A percentile compares a stretch with the other conserved stretches of the same genome.
These are phyloP conservation scores for Mortierella sp. DNA, from an alignment of 371 early-diverging fungal species.

Conservation along the genomic window DNA sequence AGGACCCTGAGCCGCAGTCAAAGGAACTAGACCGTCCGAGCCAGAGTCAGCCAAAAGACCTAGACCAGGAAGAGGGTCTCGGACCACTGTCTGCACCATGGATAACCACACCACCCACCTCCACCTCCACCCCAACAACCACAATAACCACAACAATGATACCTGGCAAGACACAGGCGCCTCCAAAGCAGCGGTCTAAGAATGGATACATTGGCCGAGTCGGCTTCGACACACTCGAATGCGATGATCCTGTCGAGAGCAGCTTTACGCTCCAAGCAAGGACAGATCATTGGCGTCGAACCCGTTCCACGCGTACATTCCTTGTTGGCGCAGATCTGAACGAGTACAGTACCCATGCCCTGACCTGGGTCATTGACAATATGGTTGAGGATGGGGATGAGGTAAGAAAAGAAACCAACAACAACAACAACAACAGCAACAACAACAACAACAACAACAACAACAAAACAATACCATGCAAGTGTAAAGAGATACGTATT, in stretches of 20 bases:
- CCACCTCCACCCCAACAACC: not conserved
- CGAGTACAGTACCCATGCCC: slow-evolving; percentile 66
- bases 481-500: too few relatives aligned
- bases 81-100: slow-evolving; percentile 12
- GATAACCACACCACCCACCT: slow-evolving; percentile 12
- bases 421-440: too few relatives aligned
- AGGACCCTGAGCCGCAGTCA: slow-evolving; percentile 5
- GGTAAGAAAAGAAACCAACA: slow-evolving; percentile 45
- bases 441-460: too few relatives aligned
- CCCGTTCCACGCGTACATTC: slow-evolving; percentile 61
- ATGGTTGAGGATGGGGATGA: slow-evolving; percentile 73
- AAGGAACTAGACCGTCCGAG: not conserved
- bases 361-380: slow-evolving; percentile 66
- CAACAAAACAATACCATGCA: too few relatives aligned
- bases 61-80: too few relatives aligned
- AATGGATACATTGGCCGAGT: slow-evolving; percentile 63
- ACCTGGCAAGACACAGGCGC: slow-evolving; percentile 29
- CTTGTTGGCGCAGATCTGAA: slow-evolving; percentile 69
- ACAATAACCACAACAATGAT: not conserved
- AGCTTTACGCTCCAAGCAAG: slow-evolving; percentile 64
- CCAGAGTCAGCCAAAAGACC: slow-evolving; percentile 2
- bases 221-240: slow-evolving; percentile 67
- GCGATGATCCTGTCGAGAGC: slow-evolving; percentile 61
- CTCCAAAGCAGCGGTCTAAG: slow-evolving; percentile 35
- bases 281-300: slow-evolving; percentile 59